Conservation (phyloP, 106 monocot genomes). For the Cymbidium sinense region DNA sequence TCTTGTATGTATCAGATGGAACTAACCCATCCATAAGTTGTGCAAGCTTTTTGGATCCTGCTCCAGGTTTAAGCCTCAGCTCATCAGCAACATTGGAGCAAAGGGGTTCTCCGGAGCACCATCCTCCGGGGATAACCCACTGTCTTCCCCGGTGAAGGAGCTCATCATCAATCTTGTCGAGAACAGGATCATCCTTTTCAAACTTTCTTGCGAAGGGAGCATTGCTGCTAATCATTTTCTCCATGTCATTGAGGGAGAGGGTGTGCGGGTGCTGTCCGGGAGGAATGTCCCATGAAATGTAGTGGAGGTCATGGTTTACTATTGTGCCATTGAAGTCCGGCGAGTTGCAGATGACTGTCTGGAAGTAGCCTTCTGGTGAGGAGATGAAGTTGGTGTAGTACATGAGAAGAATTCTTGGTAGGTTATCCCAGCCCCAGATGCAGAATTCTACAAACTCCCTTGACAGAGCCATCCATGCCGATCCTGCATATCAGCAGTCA, state of each 20-base stretch:
- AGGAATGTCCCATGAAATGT: slow-evolving; percentile 67
- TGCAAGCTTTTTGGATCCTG: slow-evolving; percentile 36
- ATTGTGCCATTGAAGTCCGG: slow-evolving; percentile 40
- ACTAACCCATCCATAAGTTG: slow-evolving; percentile 41
- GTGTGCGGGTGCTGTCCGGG: slow-evolving; percentile 71
- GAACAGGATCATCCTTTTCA: slow-evolving; percentile 29
- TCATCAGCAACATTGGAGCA: slow-evolving; percentile 37
- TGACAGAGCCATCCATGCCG: slow-evolving; percentile 70
- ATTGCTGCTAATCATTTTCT: slow-evolving; percentile 47
- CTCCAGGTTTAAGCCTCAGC: slow-evolving; percentile 30
- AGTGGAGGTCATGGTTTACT: slow-evolving; percentile 85
- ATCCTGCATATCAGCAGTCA: slow-evolving; percentile 24
- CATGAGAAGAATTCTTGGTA: slow-evolving; percentile 76
- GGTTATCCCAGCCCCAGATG: too few species aligned
- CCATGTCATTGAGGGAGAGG: slow-evolving; percentile 28
- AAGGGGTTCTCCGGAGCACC: slow-evolving; percentile 33
- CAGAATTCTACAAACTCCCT: slow-evolving; percentile 72
- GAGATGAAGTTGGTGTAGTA: slow-evolving; percentile 91
- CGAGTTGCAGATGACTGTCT: slow-evolving; percentile 66
- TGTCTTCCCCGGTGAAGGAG: slow-evolving; percentile 25
- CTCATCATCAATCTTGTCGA: slow-evolving; percentile 52
- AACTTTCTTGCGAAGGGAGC: slow-evolving; percentile 83
- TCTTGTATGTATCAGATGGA: slow-evolving; percentile 24
- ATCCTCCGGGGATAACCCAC: slow-evolving; percentile 41
- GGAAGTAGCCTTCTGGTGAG: slow-evolving; percentile 84